Evolutionary conservation across 352 stramenopile genomes (phyloP).

Genomic region (Pythium brachiatum): DNA sequence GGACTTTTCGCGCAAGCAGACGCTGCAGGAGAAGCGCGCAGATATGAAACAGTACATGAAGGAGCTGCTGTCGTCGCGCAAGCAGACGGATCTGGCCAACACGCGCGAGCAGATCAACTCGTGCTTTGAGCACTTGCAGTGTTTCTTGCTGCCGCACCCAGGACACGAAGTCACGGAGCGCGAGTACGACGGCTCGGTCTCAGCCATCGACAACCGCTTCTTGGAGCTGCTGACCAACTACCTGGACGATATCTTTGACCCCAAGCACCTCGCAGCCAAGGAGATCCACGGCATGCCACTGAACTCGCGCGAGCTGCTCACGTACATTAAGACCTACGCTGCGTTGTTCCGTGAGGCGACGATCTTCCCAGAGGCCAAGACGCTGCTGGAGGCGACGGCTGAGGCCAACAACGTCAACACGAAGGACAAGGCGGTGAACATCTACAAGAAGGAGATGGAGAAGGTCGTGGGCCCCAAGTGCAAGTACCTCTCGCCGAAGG

Average conservation of each 20-base stretch:
- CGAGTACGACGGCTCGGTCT: slow-evolving; percentile 94
- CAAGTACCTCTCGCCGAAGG: slow-evolving; percentile 85
- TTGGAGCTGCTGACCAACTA: slow-evolving; percentile 94
- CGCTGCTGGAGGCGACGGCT: slow-evolving; percentile 96
- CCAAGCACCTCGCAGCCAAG: slow-evolving; percentile 88
- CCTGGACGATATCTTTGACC: slow-evolving; percentile 93
- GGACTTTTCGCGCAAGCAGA: slow-evolving; percentile 93
- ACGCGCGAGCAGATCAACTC: slow-evolving; percentile 96
- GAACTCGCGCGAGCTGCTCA: slow-evolving; percentile 92
- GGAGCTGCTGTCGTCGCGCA: slow-evolving; percentile 90
- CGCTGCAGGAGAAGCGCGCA: slow-evolving; percentile 81
- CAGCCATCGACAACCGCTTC: slow-evolving; percentile 94
- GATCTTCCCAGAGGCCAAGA: slow-evolving; percentile 97
- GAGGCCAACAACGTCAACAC: slow-evolving; percentile 98
- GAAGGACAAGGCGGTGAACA: slow-evolving; percentile 73
- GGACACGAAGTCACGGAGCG: slow-evolving; percentile 96
- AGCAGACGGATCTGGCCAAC: slow-evolving; percentile 92
- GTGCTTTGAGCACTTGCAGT: slow-evolving; percentile 95
- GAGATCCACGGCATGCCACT: slow-evolving; percentile 93
- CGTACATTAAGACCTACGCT: slow-evolving; percentile 97
- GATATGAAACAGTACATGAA: slow-evolving; percentile 95
- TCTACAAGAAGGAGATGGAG: slow-evolving; percentile 96
- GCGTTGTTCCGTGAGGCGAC: slow-evolving; percentile 94
- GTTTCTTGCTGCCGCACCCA: slow-evolving; percentile 96
- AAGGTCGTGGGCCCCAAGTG: slow-evolving; percentile 80